Evolutionary conservation across 495 filamentous ascomycete genomes (phyloP).

Genomic region (Podospora didyma): DNA sequence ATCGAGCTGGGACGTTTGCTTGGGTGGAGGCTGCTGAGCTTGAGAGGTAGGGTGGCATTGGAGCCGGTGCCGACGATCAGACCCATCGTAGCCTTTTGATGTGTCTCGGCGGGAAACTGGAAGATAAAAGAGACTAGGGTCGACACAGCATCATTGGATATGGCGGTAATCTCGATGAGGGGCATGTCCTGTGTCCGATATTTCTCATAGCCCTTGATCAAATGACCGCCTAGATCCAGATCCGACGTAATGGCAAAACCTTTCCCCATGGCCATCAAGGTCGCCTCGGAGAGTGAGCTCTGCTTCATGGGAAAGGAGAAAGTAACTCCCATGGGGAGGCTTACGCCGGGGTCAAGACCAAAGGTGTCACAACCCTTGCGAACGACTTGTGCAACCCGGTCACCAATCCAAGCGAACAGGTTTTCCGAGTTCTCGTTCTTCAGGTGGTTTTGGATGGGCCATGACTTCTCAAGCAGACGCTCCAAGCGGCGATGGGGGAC

Average conservation of each 20-base stretch:
- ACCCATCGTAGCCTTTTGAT: conserved; percentile 62
- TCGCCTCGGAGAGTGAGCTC: conserved; percentile 68
- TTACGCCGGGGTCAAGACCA: conserved; percentile 24
- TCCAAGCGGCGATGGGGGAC: conserved; percentile 5
- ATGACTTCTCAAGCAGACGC: conserved; percentile 63
- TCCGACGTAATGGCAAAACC: conserved; percentile 74
- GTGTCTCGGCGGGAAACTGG: conserved; percentile 35
- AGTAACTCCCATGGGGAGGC: conserved; percentile 73
- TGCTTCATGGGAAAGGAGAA: conserved; percentile 87
- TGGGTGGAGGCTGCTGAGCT: conserved; percentile 57
- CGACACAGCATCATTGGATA: conserved; percentile 78
- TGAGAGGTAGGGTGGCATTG: conserved; percentile 77
- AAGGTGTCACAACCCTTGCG: conserved; percentile 35
- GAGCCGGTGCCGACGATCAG: conserved; percentile 81
- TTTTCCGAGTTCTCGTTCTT: conserved; percentile 73
- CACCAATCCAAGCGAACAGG: conserved; percentile 76
- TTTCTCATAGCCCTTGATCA: conserved; percentile 64
- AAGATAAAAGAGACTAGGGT: conserved; percentile 76
- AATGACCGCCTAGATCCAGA: conserved; percentile 65
- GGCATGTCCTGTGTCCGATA: conserved; percentile 50
- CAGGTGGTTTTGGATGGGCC: conserved; percentile 75
- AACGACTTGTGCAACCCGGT: conserved; percentile 71
- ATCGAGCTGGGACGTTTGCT: conserved; percentile 50
- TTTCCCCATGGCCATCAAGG: conserved; percentile 84
- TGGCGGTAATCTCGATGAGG: conserved; percentile 65